Conservation (phyloP, 176 grass and related monocot genomes). For the Triticum dicoccoides region DNA sequence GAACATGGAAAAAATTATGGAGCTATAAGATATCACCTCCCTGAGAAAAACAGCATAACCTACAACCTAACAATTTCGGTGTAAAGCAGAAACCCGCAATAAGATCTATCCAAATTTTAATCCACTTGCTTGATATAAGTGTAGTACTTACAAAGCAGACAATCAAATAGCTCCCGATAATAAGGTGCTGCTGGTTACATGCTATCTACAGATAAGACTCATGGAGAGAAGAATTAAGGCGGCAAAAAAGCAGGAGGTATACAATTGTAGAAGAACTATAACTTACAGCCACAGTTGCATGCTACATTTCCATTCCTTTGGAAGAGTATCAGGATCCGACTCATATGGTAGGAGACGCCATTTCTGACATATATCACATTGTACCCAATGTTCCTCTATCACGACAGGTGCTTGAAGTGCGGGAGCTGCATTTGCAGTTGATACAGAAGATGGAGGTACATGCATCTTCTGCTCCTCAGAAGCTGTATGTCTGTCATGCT, state of each 20-base stretch:
- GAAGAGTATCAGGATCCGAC: slow-evolving; percentile 58
- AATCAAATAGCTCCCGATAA: slow-evolving; percentile 14
- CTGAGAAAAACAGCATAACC: slow-evolving; percentile 16
- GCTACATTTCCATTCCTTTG: slow-evolving; percentile 90
- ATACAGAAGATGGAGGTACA: slow-evolving; percentile 47
- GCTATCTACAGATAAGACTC: slow-evolving; percentile 25
- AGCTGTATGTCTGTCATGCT: slow-evolving; percentile 38
- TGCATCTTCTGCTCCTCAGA: slow-evolving; percentile 45
- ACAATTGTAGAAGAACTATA: slow-evolving; percentile 16
- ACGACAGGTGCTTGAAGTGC: slow-evolving; percentile 42
- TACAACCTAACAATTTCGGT: slow-evolving; percentile 2
- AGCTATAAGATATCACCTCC: neutral
- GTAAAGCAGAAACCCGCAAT: neutral
- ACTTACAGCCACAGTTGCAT: slow-evolving; percentile 98
- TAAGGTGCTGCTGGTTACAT: neutral
- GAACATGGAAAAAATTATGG: slow-evolving; percentile 25
- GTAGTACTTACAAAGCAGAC: slow-evolving; percentile 16
- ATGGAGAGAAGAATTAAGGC: neutral
- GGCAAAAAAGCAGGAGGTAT: neutral
- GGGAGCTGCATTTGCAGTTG: slow-evolving; percentile 45
- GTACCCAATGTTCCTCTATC: slow-evolving; percentile 94
- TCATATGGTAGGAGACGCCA: slow-evolving; percentile 96
- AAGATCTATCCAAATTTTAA: slow-evolving; percentile 11
- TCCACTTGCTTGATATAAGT: neutral
- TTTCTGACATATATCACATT: slow-evolving; percentile 89